Conservation (phyloP, 1,139 yeast species). For the Yamadazyma triangularis region DNA sequence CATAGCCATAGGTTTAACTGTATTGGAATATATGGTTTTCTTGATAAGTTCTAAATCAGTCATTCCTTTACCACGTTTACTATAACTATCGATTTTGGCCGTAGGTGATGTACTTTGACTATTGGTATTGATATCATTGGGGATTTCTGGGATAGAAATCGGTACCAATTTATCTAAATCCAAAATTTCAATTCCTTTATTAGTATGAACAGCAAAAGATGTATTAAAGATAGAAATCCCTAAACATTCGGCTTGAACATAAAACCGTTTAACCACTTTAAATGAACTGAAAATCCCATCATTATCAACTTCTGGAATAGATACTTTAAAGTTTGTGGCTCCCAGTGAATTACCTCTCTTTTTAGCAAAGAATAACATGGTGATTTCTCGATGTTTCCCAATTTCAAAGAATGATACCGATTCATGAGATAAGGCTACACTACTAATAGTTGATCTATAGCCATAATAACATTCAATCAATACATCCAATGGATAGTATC, state of each 20-base stretch:
- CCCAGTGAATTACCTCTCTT: constrained; percentile 41
- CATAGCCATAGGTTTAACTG: constrained; percentile 56
- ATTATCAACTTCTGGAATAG: constrained; percentile 47
- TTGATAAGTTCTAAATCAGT: constrained; percentile 28
- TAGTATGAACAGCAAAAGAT: constrained; percentile 62
- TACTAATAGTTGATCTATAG: constrained; percentile 23
- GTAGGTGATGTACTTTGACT: constrained; percentile 4
- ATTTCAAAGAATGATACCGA: constrained; percentile 49
- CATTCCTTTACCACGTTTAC: constrained; percentile 15
- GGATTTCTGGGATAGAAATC: constrained; percentile 50
- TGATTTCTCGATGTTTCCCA: constrained; percentile 58
- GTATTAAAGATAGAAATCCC: constrained; percentile 57
- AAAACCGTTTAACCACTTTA: constrained; percentile 45
- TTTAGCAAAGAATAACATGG: constrained; percentile 53
- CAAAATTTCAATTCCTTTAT: constrained; percentile 65
- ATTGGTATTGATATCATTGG: constrained; percentile 17
- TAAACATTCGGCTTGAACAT: constrained; percentile 49
- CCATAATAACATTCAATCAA: constrained; percentile 37
- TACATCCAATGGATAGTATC: constrained; percentile 56
- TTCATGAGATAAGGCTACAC: constrained; percentile 35
- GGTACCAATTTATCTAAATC: constrained; percentile 57
- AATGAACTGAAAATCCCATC: constrained; percentile 48
- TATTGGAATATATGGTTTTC: constrained; percentile 30
- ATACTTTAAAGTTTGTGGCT: constrained; percentile 47
- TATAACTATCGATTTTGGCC: constrained; percentile 29